Conservation (phyloP, 176 grass and related monocot genomes). For the Bolboschoenus planiculmis region DNA sequence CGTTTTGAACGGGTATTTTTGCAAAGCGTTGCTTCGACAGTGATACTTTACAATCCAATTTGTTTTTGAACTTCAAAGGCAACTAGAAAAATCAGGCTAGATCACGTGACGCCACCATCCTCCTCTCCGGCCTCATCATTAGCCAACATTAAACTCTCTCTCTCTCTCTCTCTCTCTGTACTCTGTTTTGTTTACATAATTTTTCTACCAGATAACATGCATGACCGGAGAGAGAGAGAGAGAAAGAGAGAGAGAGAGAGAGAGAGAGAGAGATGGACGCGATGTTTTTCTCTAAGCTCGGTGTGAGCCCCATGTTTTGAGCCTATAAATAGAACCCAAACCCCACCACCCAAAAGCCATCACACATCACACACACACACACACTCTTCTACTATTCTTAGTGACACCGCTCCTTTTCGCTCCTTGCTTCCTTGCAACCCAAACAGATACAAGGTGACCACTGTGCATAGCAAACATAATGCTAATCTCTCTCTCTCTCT, state of each 20-base stretch:
- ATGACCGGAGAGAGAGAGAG: background rate
- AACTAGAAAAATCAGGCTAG: slow-evolving; percentile 19
- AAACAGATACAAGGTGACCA: slow-evolving; percentile 8
- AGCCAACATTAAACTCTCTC: slow-evolving; percentile 60
- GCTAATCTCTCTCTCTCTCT: background rate
- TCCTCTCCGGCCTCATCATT: slow-evolving; percentile 51
- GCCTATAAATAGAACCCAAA: slow-evolving; percentile 71
- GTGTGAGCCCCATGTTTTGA: background rate
- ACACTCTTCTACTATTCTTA: background rate
- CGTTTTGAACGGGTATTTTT: background rate
- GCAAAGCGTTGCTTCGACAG: slow-evolving; percentile 1
- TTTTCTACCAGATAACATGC: slow-evolving; percentile 10
- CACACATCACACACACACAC: background rate
- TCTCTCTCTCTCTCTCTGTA: slow-evolving; percentile 3
- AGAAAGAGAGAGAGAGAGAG: background rate
- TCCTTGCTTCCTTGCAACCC: slow-evolving; percentile 18
- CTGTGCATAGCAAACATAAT: background rate
- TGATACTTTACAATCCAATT: background rate
- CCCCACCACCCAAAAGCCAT: slow-evolving; percentile 23
- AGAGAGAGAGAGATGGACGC: background rate
- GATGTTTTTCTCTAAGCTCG: slow-evolving; percentile 16
- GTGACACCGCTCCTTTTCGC: slow-evolving; percentile 2
- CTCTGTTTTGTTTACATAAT: background rate
- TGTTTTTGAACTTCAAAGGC: slow-evolving; percentile 1
- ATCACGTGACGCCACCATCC: slow-evolving; percentile 54